phyloP scores from a whole-genome alignment of 805 yeast species.

The Candida alai region DNA sequence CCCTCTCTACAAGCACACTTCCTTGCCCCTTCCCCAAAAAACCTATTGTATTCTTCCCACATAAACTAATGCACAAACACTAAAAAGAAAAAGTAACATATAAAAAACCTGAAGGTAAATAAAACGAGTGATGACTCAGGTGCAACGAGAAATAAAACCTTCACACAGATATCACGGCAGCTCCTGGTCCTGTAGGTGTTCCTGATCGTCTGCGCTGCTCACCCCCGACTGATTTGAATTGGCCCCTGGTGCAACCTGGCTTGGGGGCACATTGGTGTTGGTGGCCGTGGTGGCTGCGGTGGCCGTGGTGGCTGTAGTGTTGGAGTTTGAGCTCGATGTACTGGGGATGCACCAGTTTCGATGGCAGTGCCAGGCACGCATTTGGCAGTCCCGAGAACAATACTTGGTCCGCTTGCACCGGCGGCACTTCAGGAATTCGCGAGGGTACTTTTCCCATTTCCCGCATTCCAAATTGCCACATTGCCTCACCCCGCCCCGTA shows the following conservation, averaged over 20 bases:
- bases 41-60: too few species aligned
- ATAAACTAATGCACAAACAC: too few species aligned
- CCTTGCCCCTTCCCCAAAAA: too few species aligned
- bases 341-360: constrained; percentile 85
- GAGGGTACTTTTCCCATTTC: constrained; percentile 84
- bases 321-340: constrained; percentile 3
- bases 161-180: too few species aligned
- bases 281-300: neutral
- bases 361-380: constrained; percentile 89
- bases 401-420: constrained; percentile 93
- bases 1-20: too few species aligned
- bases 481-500: constrained; percentile 85
- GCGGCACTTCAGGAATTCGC: constrained; percentile 92
- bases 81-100: too few species aligned
- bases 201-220: constrained; percentile 1
- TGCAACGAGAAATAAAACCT: too few species aligned
- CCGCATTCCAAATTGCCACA: constrained; percentile 94
- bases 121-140: too few species aligned
- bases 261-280: neutral
- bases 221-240: neutral
- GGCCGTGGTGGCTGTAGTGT: neutral
- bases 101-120: too few species aligned
- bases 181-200: neutral
- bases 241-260: neutral
- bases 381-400: constrained; percentile 89